Evolutionary conservation across 2,329 filamentous ascomycete species (phyloP).

Genomic region (Phoma sp.): DNA sequence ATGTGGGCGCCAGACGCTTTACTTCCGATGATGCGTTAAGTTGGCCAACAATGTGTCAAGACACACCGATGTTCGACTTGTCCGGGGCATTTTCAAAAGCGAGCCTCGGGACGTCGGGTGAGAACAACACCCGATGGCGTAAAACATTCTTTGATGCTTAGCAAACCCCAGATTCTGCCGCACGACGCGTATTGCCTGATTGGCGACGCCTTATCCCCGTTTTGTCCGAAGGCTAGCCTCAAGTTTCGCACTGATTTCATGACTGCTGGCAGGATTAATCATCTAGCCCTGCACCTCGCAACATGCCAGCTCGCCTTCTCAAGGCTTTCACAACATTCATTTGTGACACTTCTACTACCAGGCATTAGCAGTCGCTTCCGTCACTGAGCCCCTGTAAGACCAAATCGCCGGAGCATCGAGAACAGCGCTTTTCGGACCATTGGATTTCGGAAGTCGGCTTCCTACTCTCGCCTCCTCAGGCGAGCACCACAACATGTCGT

Average conservation of each 20-base stretch:
- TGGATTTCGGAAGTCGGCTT: constrained; percentile 6
- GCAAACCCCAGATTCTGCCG: constrained; percentile 38
- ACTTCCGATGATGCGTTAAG: too few species aligned
- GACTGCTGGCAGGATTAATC: constrained; percentile 23
- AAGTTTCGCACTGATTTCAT: constrained; percentile 32
- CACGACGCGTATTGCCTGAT: constrained; percentile 23
- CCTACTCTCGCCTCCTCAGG: not conserved
- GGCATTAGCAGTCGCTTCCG: constrained; percentile 1
- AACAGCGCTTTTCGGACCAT: not conserved
- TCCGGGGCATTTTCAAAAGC: not conserved
- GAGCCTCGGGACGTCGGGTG: constrained; percentile 29
- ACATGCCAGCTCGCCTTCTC: constrained; percentile 6
- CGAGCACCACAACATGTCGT: constrained; percentile 23
- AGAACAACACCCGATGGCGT: constrained; percentile 24
- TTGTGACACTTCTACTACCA: not conserved
- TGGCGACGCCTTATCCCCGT: constrained; percentile 38
- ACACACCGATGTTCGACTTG: too few species aligned
- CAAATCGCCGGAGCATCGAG: not conserved
- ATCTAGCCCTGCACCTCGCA: constrained; percentile 12
- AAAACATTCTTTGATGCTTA: constrained; percentile 34
- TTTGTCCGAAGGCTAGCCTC: constrained; percentile 32
- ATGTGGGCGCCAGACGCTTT: not conserved
- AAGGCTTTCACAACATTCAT: constrained; percentile 3
- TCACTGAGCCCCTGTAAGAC: not conserved
- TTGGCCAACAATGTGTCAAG: too few species aligned